phyloP scores from a whole-genome alignment of 2,329 filamentous ascomycete species.

The Claviceps maximensis region DNA sequence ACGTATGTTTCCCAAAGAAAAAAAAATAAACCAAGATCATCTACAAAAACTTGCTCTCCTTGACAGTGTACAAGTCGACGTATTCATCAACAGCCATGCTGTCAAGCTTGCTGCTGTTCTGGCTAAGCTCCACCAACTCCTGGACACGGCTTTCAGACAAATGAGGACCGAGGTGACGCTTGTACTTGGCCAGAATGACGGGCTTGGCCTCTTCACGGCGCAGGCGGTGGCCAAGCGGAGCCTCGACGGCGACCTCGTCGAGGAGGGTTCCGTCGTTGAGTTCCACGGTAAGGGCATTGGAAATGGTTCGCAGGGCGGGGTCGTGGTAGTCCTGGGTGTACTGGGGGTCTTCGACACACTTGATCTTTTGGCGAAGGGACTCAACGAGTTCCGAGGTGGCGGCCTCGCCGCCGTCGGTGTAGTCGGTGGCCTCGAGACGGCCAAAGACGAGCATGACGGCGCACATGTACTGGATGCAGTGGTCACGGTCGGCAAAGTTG shows the following conservation, averaged over 20 bases:
- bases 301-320: constrained; percentile 85
- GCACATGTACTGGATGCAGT: constrained; percentile 99
- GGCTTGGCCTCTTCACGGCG: constrained; percentile 95
- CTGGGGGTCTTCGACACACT: constrained; percentile 88
- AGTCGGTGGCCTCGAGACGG: constrained; percentile 85
- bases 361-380: constrained; percentile 82
- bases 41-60: constrained; percentile 46
- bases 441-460: constrained; percentile 92
- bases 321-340: constrained; percentile 96
- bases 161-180: constrained; percentile 79
- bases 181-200: constrained; percentile 89
- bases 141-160: constrained; percentile 65
- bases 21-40: not conserved
- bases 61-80: constrained; percentile 64
- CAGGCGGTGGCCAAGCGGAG: constrained; percentile 82
- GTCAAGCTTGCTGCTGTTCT: constrained; percentile 64
- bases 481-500: constrained; percentile 98
- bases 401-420: constrained; percentile 83
- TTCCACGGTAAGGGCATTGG: constrained; percentile 89
- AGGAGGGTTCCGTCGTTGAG: constrained; percentile 88
- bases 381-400: constrained; percentile 83
- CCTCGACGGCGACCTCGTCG: constrained; percentile 84
- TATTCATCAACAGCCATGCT: constrained; percentile 80
- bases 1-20: not conserved
- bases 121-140: constrained; percentile 68